Percentiles rank a stretch among this genome's conserved stretches.
Conservation (phyloP, 345 rosid genomes). For the Syzygium oleosum region DNA sequence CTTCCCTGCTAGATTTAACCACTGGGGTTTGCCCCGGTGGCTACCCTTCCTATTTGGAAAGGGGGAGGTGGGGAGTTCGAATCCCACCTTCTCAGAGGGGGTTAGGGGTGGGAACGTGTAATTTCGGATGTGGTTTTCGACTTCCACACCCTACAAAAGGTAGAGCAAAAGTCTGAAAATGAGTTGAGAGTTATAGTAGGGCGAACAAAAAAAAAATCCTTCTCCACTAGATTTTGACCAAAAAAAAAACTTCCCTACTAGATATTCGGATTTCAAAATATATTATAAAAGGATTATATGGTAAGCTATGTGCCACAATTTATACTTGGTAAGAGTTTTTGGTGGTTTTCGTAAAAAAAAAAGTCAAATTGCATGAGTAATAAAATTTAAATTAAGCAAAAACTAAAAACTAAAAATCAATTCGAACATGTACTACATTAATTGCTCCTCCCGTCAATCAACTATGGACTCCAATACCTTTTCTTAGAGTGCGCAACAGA, state of each 20-base stretch:
- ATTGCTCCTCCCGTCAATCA: background rate
- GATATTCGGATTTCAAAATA: background rate
- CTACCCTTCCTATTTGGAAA: too few species aligned
- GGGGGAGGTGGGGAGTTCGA: too few species aligned
- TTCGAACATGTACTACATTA: background rate
- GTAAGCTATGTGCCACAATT: background rate
- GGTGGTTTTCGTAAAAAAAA: background rate
- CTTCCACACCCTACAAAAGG: too few species aligned
- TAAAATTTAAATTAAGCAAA: background rate
- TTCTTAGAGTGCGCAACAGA: background rate
- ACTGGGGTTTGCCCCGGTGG: too few species aligned
- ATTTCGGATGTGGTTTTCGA: too few species aligned
- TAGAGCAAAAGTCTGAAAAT: too few species aligned
- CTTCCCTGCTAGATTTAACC: background rate
- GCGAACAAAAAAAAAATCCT: background rate
- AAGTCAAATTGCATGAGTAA: background rate
- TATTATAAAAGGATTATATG: background rate
- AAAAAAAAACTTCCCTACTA: background rate
- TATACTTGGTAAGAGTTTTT: background rate
- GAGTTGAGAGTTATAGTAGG: too few species aligned
- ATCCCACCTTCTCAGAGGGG: too few species aligned
- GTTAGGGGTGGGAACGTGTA: too few species aligned
- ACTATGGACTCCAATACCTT: background rate
- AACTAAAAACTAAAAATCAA: background rate
- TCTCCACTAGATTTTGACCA: background rate